Base-by-base conservation (phyloP, 2,329 filamentous ascomycete species). In the Ophidiomyces ophidiicola region DNA sequence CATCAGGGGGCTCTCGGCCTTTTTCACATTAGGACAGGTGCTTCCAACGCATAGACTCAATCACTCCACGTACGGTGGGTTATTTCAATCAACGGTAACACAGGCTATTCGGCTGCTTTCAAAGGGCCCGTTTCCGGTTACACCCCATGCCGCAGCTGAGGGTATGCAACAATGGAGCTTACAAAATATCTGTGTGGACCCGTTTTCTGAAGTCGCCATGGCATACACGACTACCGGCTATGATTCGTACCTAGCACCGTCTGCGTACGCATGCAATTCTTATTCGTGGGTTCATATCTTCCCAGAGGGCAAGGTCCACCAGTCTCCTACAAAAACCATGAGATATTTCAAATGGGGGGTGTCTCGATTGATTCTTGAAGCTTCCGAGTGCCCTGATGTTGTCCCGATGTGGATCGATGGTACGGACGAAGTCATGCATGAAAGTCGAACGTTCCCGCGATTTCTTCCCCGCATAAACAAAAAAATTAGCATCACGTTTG, bases 261-360 rank as follows among this genome's bases (percentile, higher is more conserved):
- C 84, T 1, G 72, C 77, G 33, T 87, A 82, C 56, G 59, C 74
- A 1, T 70, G 63, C 46, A 78, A 85, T 51, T 76, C 75, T 32
- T 72, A 82, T 58, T 75, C 76, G 31, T 98, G 90, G 90, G 68
- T 98, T 3, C 90, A 98, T 60, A 80, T 96, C 39, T 96, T 96
- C 59, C 90, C 90, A 8, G 90, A 98, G 62, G 90, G 86, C 33
- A 85, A 82, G 59, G 85, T 94, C 32, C 87, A 96, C 60, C 90
- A 98, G 63, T 78, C 85, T 48, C 73, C 80, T 1, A 67, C 77
- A 29, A 76, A 78, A 51, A 76, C 79, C 5, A 79, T 96, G 69
- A 81, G 90, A 20, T 98, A 98, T 64, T 96, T 96, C 74, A 94
- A 94, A 66, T 98, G 90, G 90, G 90, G 90, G 1, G 71, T 96